A percentile compares a stretch with the other conserved stretches of the same genome.
phyloP scores from a whole-genome alignment of 139 green algal species.

The Haematococcus lacustris region DNA sequence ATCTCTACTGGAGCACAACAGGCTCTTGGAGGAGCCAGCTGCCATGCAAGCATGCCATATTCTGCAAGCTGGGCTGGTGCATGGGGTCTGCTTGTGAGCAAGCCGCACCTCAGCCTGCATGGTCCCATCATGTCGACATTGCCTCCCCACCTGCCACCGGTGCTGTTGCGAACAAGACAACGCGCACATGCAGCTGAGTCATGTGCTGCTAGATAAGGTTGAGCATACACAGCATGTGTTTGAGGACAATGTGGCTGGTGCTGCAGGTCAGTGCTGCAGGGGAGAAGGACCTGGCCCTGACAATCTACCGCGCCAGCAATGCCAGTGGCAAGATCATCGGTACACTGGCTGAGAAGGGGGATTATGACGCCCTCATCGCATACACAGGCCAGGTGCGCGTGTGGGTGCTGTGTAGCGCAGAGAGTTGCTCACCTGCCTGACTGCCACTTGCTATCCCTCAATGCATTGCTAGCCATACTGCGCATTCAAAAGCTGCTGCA shows the following conservation, averaged over 20 bases:
- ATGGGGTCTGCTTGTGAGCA: not conserved
- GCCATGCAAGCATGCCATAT: too few species aligned
- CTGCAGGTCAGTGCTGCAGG: conserved; percentile 17
- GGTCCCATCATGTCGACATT: not conserved
- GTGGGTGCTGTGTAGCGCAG: too few species aligned
- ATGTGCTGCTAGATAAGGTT: not conserved
- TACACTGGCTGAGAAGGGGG: conserved; percentile 86
- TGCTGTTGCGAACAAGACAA: not conserved
- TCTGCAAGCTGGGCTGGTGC: too few species aligned
- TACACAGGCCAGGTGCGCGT: conserved; percentile 9
- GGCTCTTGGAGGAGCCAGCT: too few species aligned
- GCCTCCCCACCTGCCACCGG: not conserved
- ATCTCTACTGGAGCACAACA: not conserved
- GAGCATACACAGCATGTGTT: not conserved
- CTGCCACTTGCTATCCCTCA: too few species aligned
- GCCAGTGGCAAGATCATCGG: conserved; percentile 57
- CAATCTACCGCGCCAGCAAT: conserved; percentile 73
- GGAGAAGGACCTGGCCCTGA: conserved; percentile 89
- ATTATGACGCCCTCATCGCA: conserved; percentile 82
- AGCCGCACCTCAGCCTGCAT: not conserved
- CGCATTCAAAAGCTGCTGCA: too few species aligned
- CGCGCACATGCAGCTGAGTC: not conserved
- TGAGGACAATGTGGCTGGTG: not conserved
- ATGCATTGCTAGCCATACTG: too few species aligned
- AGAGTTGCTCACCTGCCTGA: too few species aligned